phyloP scores from a whole-genome alignment of 805 yeast species.

The Candida nitratophila region DNA sequence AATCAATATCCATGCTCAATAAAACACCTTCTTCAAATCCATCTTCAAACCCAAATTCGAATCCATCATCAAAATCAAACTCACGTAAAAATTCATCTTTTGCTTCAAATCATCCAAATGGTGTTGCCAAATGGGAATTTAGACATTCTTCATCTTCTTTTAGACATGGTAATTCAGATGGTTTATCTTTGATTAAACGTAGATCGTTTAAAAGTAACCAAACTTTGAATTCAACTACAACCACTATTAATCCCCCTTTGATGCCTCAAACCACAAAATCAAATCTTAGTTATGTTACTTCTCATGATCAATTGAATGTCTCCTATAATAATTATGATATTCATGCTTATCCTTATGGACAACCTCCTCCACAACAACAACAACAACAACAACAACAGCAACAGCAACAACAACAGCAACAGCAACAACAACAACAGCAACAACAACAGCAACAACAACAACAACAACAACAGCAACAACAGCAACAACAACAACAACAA shows the following conservation, averaged over 20 bases:
- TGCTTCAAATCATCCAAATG: conserved; percentile 7
- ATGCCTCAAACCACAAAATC: neutral
- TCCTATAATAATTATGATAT: neutral
- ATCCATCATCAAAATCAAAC: conserved; percentile 4
- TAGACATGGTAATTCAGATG: conserved; percentile 72
- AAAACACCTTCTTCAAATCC: neutral
- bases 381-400: conserved; percentile 7
- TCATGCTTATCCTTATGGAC: neutral
- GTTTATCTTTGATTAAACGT: conserved; percentile 70
- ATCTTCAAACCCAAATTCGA: neutral
- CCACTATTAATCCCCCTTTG: neutral
- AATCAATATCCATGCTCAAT: no score
- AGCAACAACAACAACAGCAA: conserved; percentile 4
- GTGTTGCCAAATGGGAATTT: conserved; percentile 65
- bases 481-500: conserved; percentile 8
- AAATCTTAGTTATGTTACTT: conserved; percentile 3
- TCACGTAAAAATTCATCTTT: conserved; percentile 17
- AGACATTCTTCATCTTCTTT: conserved; percentile 75
- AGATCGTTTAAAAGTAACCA: conserved; percentile 38
- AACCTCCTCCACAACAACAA: conserved; percentile 1
- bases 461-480: conserved; percentile 6
- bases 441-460: conserved; percentile 7
- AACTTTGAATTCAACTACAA: neutral
- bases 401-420: conserved; percentile 6
- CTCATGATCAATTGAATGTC: conserved; percentile 5